Evolutionary conservation across 495 filamentous ascomycete genomes (phyloP).

Genomic region (Xylaria intraflava): DNA sequence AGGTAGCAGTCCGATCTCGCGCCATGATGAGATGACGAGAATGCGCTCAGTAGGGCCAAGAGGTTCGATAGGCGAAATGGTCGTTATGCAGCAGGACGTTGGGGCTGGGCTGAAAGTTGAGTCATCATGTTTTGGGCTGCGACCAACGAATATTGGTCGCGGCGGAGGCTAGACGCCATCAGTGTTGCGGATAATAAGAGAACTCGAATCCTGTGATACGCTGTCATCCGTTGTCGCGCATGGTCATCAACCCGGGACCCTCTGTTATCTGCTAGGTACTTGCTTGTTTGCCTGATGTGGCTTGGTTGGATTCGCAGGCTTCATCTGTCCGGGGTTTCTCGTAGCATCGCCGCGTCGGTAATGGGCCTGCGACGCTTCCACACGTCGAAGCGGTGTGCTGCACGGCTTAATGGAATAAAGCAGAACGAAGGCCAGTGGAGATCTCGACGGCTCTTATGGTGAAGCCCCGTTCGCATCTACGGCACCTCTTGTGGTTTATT

Average conservation of each 20-base stretch:
- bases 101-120: slow-evolving; percentile 9
- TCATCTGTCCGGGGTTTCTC: neutral
- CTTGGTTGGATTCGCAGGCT: slow-evolving; percentile 3
- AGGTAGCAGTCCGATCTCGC: slow-evolving; percentile 9
- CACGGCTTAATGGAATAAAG: slow-evolving; percentile 1
- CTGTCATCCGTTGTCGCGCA: neutral
- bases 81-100: neutral
- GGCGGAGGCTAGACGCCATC: neutral
- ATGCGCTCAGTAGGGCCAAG: too few species aligned
- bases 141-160: neutral
- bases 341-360: too few species aligned
- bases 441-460: too few species aligned
- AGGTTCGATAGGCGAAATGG: neutral
- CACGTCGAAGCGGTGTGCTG: slow-evolving; percentile 7
- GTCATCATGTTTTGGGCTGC: slow-evolving; percentile 13
- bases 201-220: neutral
- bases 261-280: neutral
- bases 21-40: neutral
- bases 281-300: neutral
- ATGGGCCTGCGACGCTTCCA: neutral
- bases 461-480: too few species aligned
- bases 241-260: neutral
- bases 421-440: too few species aligned
- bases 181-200: neutral
- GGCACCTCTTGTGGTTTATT: too few species aligned